Percentiles rank a stretch among this genome's conserved stretches.
These are phyloP conservation scores for Aphanomyces invadans DNA, from an alignment of 352 stramenopile species.

Conservation along the genomic window DNA sequence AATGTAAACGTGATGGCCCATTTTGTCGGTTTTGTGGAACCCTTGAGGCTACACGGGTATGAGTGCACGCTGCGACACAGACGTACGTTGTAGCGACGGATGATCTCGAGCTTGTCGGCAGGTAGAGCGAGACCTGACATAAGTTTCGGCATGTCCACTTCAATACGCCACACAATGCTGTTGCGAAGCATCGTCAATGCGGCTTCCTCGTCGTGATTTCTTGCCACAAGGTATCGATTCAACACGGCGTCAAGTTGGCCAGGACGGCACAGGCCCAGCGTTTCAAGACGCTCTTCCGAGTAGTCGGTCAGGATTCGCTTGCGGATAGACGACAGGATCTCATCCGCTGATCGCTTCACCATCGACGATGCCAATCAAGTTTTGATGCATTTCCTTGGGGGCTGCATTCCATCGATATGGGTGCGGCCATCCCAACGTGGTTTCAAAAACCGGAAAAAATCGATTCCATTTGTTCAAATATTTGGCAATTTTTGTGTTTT, in stretches of 20 bases:
- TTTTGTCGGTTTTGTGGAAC: constrained; percentile 8
- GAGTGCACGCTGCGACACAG: no score
- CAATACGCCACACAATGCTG: constrained; percentile 9
- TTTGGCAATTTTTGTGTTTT: no score
- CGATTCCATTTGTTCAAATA: no score
- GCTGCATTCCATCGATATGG: no score
- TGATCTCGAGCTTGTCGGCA: constrained; percentile 1
- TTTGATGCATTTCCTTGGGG: not conserved
- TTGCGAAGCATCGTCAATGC: constrained; percentile 14
- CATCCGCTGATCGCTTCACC: not conserved
- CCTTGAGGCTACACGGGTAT: constrained; percentile 25
- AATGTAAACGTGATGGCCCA: constrained; percentile 10
- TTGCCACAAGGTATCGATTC: constrained; percentile 2
- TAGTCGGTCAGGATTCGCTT: constrained; percentile 4
- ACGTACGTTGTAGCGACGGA: constrained; percentile 10
- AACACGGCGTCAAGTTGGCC: constrained; percentile 15
- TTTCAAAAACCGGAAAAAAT: not conserved
- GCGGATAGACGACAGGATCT: constrained; percentile 4
- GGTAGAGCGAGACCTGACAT: not conserved
- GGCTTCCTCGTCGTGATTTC: not conserved
- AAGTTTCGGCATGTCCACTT: constrained; percentile 3
- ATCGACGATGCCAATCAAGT: constrained; percentile 14
- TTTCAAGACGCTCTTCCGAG: not conserved
- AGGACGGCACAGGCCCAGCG: not conserved
- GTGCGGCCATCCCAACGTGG: no score